Base-by-base conservation (phyloP, 352 stramenopile genomes). In the Phytopythium boreale region DNA sequence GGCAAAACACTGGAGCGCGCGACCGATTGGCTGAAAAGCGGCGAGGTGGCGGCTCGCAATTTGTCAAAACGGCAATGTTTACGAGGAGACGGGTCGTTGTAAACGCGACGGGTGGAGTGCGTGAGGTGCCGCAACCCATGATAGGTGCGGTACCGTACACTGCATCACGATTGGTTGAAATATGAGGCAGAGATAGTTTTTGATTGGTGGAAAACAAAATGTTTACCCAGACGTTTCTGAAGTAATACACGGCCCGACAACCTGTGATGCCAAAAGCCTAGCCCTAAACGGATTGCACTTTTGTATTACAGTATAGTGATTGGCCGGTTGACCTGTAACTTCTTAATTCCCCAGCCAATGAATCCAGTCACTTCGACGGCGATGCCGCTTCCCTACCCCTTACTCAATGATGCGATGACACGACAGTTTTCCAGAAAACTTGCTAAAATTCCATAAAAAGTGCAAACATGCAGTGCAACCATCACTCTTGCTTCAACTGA, bases 221-320 rank as follows among this genome's bases (percentile, higher is more conserved):
- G 50, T 24, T 56, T 56, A 56, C 50, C 26, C 50, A 4, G 29
- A 10, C 6, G 50, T 19, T 34, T 24, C 50, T 56, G 24, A 34
- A 39, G 50, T 56, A 56, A 56, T 56, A 56, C 26, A 12, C 6
- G 9, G 2, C 26, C 14, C 6, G 2, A 20, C 8, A 17, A 51
- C 4, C 44, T 27, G 22, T 56, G 50, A 56, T 56, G 50, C 50
- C 15, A 15, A 1, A 14, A 12, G 1, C 50, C 50, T 22, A 56
- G 5, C 2, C 50, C 50, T 39, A 24, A 98, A 98, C 41, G 80
- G 74, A 72, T 98, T 87, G 58, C 88, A 19, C 44, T 2, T 17
- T 11, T n/a, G n/a, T n/a, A n/a, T n/a, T n/a, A n/a, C 10, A 29
- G 29, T 34, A 34, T 29, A 19, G 17, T 19, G 41, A 49, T 49